Evolutionary conservation across 805 yeast genomes (phyloP).

Genomic region (Vanderwaltozyma yarrowii): DNA sequence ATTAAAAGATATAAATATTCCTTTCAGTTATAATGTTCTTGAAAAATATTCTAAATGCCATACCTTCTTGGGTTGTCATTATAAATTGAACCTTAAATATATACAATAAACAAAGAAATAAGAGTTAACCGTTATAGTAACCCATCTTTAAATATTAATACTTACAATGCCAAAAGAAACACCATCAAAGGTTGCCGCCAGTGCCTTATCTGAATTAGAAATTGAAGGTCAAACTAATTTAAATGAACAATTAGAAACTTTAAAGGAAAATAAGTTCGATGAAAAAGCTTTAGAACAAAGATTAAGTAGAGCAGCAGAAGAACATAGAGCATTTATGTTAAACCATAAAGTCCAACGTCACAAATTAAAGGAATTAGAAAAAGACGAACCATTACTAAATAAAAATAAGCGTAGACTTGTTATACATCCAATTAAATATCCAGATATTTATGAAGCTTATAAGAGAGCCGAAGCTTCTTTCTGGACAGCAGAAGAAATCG

Average conservation of each 20-base stretch:
- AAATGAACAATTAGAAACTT: conserved; percentile 34
- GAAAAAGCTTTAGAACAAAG: conserved; percentile 8
- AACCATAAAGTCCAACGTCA: conserved; percentile 65
- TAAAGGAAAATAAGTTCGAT: conserved; percentile 22
- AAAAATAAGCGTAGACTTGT: conserved; percentile 88
- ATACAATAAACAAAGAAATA: no score
- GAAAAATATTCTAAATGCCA: no score
- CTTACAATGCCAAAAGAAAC: conserved; percentile 41
- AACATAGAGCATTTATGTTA: conserved; percentile 47
- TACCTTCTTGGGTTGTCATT: no score
- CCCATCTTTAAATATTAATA: neutral
- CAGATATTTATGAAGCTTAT: conserved; percentile 98
- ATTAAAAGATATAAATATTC: no score
- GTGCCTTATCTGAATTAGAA: conserved; percentile 42
- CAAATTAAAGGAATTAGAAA: conserved; percentile 60
- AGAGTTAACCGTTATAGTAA: no score
- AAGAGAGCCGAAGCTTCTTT: conserved; percentile 98
- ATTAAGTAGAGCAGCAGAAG: conserved; percentile 25
- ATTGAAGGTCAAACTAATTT: conserved; percentile 33
- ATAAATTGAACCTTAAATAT: no score
- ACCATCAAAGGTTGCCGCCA: conserved; percentile 55
- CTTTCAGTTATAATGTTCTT: no score
- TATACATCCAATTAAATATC: conserved; percentile 90
- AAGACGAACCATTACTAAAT: conserved; percentile 74
- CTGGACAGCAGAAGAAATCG: conserved; percentile 99